phyloP scores from a whole-genome alignment of 139 green algal genomes.

The Chlamydomonas sp. region DNA sequence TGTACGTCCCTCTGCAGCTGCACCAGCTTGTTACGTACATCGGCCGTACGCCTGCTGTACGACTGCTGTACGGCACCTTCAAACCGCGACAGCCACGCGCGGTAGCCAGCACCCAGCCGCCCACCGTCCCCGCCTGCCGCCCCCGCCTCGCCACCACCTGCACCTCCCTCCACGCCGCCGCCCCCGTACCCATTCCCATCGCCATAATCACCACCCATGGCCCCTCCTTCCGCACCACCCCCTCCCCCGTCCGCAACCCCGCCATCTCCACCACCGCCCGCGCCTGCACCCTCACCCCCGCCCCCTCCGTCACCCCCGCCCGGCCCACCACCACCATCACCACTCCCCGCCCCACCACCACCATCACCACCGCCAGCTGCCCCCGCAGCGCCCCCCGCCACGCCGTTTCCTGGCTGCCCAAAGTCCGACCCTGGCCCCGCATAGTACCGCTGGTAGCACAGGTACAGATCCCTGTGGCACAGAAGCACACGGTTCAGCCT shows the following conservation, averaged over 20 bases:
- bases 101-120: not conserved
- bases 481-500: not conserved
- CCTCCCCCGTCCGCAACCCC: too few species aligned
- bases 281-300: not conserved
- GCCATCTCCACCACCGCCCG: not conserved
- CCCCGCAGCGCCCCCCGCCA: not conserved
- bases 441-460: conserved; percentile 13
- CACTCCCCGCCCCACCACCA: not conserved
- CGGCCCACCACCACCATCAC: not conserved
- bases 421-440: not conserved
- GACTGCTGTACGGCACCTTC: not conserved
- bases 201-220: not conserved
- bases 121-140: not conserved
- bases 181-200: not conserved
- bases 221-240: not conserved
- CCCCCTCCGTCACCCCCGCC: not conserved
- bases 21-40: too few species aligned
- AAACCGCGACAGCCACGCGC: not conserved
- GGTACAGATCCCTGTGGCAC: conserved; percentile 27
- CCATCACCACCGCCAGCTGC: not conserved
- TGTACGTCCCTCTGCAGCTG: not conserved
- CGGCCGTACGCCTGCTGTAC: not conserved
- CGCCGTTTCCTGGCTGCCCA: not conserved
- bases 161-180: not conserved
- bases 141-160: not conserved